phyloP scores from a whole-genome alignment of 768 basidiomycete genomes.

The Rhizopogon rudus region DNA sequence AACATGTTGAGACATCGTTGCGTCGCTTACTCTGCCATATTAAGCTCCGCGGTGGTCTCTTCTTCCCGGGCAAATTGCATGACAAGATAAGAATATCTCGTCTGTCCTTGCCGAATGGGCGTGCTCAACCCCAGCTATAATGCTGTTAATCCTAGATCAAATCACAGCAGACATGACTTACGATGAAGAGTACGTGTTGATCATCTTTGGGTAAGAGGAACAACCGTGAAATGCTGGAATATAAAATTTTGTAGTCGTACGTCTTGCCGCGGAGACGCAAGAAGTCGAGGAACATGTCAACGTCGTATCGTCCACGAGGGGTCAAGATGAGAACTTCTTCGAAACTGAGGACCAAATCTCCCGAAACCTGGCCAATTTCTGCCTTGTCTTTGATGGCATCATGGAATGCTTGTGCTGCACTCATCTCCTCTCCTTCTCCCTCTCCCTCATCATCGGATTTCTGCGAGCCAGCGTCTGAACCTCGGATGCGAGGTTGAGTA shows the following conservation, averaged over 20 bases:
- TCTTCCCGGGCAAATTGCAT: conserved; percentile 98
- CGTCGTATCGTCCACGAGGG: conserved; percentile 93
- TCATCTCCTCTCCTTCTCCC: conserved; percentile 68
- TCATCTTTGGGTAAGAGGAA: conserved; percentile 98
- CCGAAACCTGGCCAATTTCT: conserved; percentile 86
- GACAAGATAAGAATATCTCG: conserved; percentile 94
- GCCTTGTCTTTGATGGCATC: conserved; percentile 95
- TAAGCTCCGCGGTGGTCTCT: conserved; percentile 93
- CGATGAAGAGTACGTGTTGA: conserved; percentile 91
- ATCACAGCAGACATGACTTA: conserved; percentile 33
- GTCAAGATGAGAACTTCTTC: conserved; percentile 94
- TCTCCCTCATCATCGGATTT: conserved; percentile 64
- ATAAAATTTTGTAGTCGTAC: conserved; percentile 97
- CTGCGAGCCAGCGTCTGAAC: conserved; percentile 70
- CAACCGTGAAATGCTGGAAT: conserved; percentile 78
- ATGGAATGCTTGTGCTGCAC: conserved; percentile 95
- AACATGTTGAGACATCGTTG: neutral
- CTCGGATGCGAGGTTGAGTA: conserved; percentile 52
- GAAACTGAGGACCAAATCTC: conserved; percentile 90
- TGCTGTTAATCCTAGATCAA: conserved; percentile 3
- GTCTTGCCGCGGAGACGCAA: conserved; percentile 95
- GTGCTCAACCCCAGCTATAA: conserved; percentile 80
- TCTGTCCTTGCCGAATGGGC: conserved; percentile 97
- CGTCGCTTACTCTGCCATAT: conserved; percentile 77
- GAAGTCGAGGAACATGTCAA: conserved; percentile 97